Evolutionary conservation across 306 rosid genomes (phyloP), one percentile per base, ranked within the genome.

Genomic region (Senna siamea): DNA sequence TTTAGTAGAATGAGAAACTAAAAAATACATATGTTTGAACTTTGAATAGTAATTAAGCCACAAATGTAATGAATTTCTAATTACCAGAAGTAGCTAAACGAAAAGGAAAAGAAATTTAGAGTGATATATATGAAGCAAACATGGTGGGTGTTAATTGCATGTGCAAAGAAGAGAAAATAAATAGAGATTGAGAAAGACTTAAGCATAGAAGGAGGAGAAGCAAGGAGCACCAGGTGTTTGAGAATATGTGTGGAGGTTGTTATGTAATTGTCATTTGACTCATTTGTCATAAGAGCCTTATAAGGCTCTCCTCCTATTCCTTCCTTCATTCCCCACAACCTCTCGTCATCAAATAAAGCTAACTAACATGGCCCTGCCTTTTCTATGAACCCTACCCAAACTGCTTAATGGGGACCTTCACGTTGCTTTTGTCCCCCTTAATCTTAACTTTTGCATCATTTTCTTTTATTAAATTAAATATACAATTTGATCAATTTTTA

Each of bases 311-410:
- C n/a, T n/a, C n/a, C n/a, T n/a, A n/a, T 26, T 26, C 30, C 30
- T 26, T 26, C 30, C 69, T 20, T 23, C n/a, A 8, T 10, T 11
- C 28, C 47, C 20, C 47, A 9, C 56, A 35, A 44, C 19, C 15
- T 30, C 61, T 7, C 61, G 44, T 50, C 13, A 18, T 26, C 30
- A n/a, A 14, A 60, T 10, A 59, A 23, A 48, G 8, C 70, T 74
- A 80, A 43, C 83, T 15, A 85, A 81, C 79, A 64, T 84, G 81
- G 75, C 70, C 30, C 35, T 72, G 77, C 80, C 76, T 54, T 78
- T 58, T 2, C 53, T 26, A 37, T 34, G 15, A 80, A 64, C 72
- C 66, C 81, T 53, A 50, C 64, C 38, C 55, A 69, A 14, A 70
- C 70, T 37, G 17, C 75, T 66, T 22, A 72, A 72, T 67, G 73